These are phyloP conservation scores for Cordyceps javanica DNA, from an alignment of 2,329 filamentous ascomycete genomes.

Conservation along the genomic window DNA sequence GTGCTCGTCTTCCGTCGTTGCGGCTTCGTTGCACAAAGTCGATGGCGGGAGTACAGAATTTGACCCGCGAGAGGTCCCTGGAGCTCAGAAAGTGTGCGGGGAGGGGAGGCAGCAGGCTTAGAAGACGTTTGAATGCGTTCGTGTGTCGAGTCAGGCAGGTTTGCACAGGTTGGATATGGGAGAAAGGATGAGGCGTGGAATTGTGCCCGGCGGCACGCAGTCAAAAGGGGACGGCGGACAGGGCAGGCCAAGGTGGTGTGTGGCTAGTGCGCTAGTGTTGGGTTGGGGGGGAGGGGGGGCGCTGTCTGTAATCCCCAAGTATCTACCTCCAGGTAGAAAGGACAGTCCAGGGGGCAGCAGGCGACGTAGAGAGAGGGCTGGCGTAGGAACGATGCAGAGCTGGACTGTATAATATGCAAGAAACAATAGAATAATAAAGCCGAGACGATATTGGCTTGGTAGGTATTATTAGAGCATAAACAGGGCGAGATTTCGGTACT, in stretches of 20 bases:
- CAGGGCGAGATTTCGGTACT: neutral
- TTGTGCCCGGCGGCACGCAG: constrained; percentile 1
- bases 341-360: neutral
- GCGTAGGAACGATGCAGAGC: neutral
- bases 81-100: neutral
- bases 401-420: neutral
- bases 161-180: neutral
- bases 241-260: constrained; percentile 11
- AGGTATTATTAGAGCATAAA: neutral
- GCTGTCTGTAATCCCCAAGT: neutral
- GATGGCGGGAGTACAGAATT: neutral
- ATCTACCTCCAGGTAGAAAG: too few relatives aligned
- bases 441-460: neutral
- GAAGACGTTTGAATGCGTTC: neutral
- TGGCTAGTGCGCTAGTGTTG: neutral
- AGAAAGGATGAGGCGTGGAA: neutral
- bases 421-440: neutral
- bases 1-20: neutral
- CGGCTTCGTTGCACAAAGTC: neutral
- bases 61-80: neutral
- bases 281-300: neutral
- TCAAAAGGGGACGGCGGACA: constrained; percentile 5
- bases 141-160: neutral
- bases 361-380: neutral
- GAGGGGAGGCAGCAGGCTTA: constrained; percentile 1